phyloP scores from a whole-genome alignment of 164 flowering plant species.

The Stephania japonica region DNA sequence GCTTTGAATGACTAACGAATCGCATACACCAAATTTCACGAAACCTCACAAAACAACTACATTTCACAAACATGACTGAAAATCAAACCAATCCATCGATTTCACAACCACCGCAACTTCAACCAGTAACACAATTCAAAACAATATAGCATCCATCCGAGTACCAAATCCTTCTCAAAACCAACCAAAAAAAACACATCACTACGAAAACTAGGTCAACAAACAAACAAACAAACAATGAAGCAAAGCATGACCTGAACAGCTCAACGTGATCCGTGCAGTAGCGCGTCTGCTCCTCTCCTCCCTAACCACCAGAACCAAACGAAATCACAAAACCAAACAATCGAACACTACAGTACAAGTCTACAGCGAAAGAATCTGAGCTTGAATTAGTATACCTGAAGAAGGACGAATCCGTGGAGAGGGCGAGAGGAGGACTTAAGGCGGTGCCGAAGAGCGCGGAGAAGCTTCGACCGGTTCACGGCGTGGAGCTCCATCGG shows the following conservation, averaged over 20 bases:
- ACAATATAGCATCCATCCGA: no score
- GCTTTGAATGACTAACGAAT: no score
- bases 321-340: not conserved
- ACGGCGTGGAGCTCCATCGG: slow-evolving; percentile 61
- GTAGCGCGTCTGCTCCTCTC: slow-evolving; percentile 79
- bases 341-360: no score
- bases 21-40: no score
- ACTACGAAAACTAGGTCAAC: no score
- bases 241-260: slow-evolving; percentile 44
- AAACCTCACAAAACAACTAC: no score
- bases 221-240: not conserved
- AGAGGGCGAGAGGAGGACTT: slow-evolving; percentile 45
- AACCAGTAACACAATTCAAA: not conserved
- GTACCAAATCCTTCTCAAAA: no score
- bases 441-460: slow-evolving; percentile 57
- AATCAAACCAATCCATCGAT: not conserved
- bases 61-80: not conserved
- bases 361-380: not conserved
- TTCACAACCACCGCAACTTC: not conserved
- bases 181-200: no score
- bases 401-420: slow-evolving; percentile 74
- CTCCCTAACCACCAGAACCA: slow-evolving; percentile 49
- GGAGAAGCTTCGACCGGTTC: slow-evolving; percentile 56
- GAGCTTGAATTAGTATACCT: slow-evolving; percentile 31
- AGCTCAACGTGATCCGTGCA: slow-evolving; percentile 79